Evolutionary conservation across 169 alveolate species (phyloP), one percentile per base, ranked within the genome.

Genomic region (Cryptosporidium ryanae): DNA sequence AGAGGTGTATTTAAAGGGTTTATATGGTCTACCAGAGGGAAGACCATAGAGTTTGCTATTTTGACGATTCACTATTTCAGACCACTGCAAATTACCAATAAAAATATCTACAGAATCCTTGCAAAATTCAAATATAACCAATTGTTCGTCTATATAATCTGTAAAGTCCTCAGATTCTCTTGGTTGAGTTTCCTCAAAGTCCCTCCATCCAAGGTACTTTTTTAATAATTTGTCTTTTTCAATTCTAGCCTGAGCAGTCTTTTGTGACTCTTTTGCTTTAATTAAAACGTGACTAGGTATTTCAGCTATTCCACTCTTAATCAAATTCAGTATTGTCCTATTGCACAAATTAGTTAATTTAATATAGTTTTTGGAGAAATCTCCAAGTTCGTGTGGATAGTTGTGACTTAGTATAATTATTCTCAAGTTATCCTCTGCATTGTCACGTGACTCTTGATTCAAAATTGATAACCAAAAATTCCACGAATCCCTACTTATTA

Each of bases 11-110:
- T 76, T 76, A 34, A 76, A 76, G 3, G 87, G 87, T 65, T 27
- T 76, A 27, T 55, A 59, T 10, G 87, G 87, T 2, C 87, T 55
- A 29, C 87, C 87, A 27, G 87, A 55, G 6, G 87, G 87, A 13
- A 76, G 52, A 23, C 87, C 87, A 43, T 76, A 76, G 1, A 76
- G 34, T 43, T 52, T 55, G 17, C 44, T 57, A 23, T 76, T 76
- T 46, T 76, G 87, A 23, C 71, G 48, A 23, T 76, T 70, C 21
- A 76, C 31, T 55, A 76, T 76, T 61, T 76, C 63, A 18, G 29
- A 55, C 87, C 87, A 76, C 1, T 76, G 87, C 44, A 67, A 57
- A 23, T 76, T 76, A 34, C 87, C 87, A 23, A 76, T 12, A 43
- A 54, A 76, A 8, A 59, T n/a, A 76, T 76, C 87, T 2, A 76